Conservation (phyloP, 2,329 filamentous ascomycete genomes). For the Scopulariopsis brevicaulis region DNA sequence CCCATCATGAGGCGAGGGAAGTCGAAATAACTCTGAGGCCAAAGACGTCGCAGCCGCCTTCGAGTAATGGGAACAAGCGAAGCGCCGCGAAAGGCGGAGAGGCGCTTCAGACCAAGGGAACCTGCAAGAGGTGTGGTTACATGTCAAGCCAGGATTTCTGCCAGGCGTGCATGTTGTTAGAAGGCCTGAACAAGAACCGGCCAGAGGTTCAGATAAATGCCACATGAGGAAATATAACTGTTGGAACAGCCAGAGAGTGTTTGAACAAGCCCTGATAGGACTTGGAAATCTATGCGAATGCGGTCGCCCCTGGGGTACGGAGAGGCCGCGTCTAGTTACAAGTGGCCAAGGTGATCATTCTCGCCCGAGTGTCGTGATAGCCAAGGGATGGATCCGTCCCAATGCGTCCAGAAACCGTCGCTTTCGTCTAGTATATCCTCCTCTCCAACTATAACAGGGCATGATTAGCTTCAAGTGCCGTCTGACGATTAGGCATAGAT, state of each 20-base stretch:
- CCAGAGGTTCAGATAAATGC: slow-evolving; percentile 42
- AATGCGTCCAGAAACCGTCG: background rate
- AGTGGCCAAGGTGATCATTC: background rate
- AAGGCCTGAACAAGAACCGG: slow-evolving; percentile 77
- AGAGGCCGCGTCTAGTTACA: background rate
- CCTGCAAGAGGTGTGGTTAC: slow-evolving; percentile 82
- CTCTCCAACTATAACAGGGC: slow-evolving; percentile 33
- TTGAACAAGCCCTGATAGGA: background rate
- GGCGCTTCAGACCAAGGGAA: slow-evolving; percentile 64
- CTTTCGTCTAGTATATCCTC: slow-evolving; percentile 28
- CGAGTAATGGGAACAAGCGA: slow-evolving; percentile 3
- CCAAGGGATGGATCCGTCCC: background rate
- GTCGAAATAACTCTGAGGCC: slow-evolving; percentile 16
- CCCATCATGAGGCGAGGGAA: slow-evolving; percentile 11
- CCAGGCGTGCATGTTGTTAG: slow-evolving; percentile 84
- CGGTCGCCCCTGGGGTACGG: background rate
- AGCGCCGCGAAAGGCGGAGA: background rate
- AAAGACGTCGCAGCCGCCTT: background rate
- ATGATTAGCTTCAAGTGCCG: background rate
- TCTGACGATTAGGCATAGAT: background rate
- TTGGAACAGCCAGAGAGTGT: background rate
- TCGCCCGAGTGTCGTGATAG: background rate
- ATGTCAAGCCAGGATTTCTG: slow-evolving; percentile 90
- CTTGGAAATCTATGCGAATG: background rate
- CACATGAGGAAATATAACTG: slow-evolving; percentile 6